phyloP scores from a whole-genome alignment of 2,329 filamentous ascomycete species.

The Piedraia hortae region DNA sequence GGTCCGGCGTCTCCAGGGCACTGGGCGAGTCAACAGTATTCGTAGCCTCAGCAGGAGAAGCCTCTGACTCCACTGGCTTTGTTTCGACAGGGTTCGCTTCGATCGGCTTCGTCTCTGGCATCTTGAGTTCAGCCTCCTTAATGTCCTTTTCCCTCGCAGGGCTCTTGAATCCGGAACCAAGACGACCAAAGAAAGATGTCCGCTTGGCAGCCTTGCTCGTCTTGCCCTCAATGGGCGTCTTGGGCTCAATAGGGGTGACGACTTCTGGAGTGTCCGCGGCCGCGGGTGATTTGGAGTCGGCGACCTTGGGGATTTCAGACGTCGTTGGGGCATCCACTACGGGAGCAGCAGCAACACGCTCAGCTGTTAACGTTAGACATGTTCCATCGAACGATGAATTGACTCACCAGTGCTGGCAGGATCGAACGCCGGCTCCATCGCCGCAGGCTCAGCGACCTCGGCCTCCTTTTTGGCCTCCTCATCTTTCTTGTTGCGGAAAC shows the following conservation, averaged over 20 bases:
- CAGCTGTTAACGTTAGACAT: too few species aligned
- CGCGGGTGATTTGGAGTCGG: too few species aligned
- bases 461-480: constrained; percentile 15
- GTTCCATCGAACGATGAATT: too few species aligned
- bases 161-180: constrained; percentile 25
- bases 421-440: constrained; percentile 8
- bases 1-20: too few species aligned
- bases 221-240: constrained; percentile 21
- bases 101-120: constrained; percentile 12
- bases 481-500: constrained; percentile 34
- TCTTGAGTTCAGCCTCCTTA: constrained; percentile 36
- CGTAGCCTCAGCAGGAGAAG: constrained; percentile 6
- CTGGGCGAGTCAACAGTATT: constrained; percentile 1
- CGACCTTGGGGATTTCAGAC: too few species aligned
- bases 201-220: constrained; percentile 46
- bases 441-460: constrained; percentile 9
- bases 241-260: too few species aligned
- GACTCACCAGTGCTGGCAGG: constrained; percentile 5
- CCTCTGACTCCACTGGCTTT: constrained; percentile 12
- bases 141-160: constrained; percentile 37
- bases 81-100: constrained; percentile 16
- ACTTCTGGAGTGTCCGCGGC: too few species aligned
- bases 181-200: constrained; percentile 51
- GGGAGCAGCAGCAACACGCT: constrained; percentile 10
- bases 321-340: too few species aligned